Evolutionary conservation across 2,329 filamentous ascomycete genomes (phyloP), one percentile per base, ranked within the genome.

Genomic region (Cryphonectria nitschkei): DNA sequence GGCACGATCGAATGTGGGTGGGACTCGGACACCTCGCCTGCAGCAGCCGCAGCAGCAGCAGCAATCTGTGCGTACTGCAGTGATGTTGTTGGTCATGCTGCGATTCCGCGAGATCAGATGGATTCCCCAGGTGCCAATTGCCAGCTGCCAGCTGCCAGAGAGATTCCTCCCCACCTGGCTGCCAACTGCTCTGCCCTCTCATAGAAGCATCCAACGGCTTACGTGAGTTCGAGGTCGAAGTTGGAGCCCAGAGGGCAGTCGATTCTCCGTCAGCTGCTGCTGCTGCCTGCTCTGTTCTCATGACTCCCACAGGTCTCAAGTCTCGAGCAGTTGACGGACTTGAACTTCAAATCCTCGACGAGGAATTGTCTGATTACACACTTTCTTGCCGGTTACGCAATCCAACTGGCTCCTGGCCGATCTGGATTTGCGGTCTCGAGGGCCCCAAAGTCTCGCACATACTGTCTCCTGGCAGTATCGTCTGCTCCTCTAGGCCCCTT

Each of bases 281-380:
- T 72, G 71, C 71, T 72, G 66, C 69, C 66, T 52, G 46, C 22
- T 52, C 29, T 37, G n/a, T 37, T 68, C 65, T 54, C 62, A 54
- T 71, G 71, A 64, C 66, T 58, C 46, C n/a, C 11, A 37, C 19
- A 32, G 19, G 7, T 34, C 13, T 14, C 54, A 7, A 34, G 9
- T 16, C 41, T 65, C 56, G 65, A 63, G 56, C 66, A 54, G 46
- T 70, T 67, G 71, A 72, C n/a, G n/a, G 52, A 39, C 3, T 60
- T 46, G 67, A 63, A 8, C 22, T 13, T 39, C n/a, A 34, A 11
- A 37, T 37, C 13, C 58, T 54, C 56, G 19, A 29, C 14, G 2
- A 14, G 19, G 54, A 43, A 60, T 46, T 39, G n/a, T 54, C 41
- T 52, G 62, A 63, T 71, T 9, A 39, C 68, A 70, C 69, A 56